A percentile compares a stretch with the other conserved stretches of the same genome.
Evolutionary conservation across 345 rosid species (phyloP).

Genomic region (Melaleuca alternifolia): DNA sequence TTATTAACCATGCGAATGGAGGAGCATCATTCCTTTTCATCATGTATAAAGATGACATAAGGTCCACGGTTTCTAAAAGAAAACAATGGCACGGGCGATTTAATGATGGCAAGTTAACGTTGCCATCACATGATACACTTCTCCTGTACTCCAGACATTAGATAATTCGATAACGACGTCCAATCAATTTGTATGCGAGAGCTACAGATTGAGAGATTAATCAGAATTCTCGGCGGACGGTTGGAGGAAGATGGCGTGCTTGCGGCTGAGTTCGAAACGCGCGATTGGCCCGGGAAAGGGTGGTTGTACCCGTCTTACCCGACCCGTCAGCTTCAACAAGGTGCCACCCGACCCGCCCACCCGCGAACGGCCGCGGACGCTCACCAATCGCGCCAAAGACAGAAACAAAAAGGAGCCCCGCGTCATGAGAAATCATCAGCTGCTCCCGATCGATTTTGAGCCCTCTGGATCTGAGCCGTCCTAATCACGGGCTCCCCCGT

Average conservation of each 20-base stretch:
- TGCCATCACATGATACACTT: fast-evolving
- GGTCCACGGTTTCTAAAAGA: neutral
- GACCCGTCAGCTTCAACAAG: neutral
- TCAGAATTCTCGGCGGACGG: neutral
- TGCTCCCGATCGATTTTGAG: neutral
- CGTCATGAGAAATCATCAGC: neutral
- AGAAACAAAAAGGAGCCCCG: neutral
- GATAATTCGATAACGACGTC: neutral
- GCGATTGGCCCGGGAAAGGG: neutral
- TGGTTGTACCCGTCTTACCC: neutral
- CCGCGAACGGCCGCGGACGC: neutral
- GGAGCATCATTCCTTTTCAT: neutral
- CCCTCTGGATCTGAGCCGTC: neutral
- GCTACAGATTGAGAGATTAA: neutral
- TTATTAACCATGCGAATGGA: neutral
- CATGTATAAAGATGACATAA: neutral
- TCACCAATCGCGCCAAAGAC: neutral
- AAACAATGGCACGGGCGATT: neutral
- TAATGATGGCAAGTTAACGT: neutral
- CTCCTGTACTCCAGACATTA: neutral
- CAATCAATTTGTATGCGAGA: neutral
- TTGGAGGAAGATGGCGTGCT: neutral
- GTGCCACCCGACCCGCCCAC: neutral
- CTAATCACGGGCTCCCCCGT: neutral
- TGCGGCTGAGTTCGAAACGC: neutral